Evolutionary conservation across 1,284 basidiomycete genomes (phyloP), one percentile per base, ranked within the genome.

Genomic region (Naganishia liquefaciens): DNA sequence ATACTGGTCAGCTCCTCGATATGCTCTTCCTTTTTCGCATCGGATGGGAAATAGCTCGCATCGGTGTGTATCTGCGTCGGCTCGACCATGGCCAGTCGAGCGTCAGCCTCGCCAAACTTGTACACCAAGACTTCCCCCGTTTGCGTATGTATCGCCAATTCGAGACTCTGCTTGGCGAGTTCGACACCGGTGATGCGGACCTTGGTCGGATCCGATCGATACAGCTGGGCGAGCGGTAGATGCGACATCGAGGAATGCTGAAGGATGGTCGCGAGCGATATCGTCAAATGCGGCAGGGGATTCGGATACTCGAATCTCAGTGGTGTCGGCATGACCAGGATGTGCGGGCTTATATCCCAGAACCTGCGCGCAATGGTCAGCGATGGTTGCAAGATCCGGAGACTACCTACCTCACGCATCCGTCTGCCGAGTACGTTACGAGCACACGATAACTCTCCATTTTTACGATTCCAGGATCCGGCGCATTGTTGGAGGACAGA

Each of bases 91-190:
- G 27, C 39, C 21, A 53, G 6, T 39, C 46, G 47, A 28, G 51
- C 42, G 30, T 47, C 42, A 25, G 73, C 77, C 47, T 81, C 75
- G 27, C 76, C 80, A 58, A 86, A 81, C 65, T 84, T 82, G 72
- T 84, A 87, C 2, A 90, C 77, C 19, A 90, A 70, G 3, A 91
- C 74, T 65, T 90, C 86, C 1, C 90, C 90, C 0, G 85, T 85
- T 13, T 74, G 76, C 53, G 92, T 75, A 2, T 83, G 82, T 23
- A 89, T 78, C 0, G 82, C 84, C 63, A 85, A 84, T 75, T 92
- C 90, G 42, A 88, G 76, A 0, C 87, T 85, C 70, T 89, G 86
- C 0, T 80, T 74, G 5, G 87, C 85, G 27, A 92, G 77, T 50
- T 85, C 79, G 0, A 86, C 82, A 5, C 80, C 80, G n/a, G 82